Percentiles rank a stretch among this genome's conserved stretches.
Evolutionary conservation across 2,329 filamentous ascomycete genomes (phyloP).

Genomic region (Penicillium sp.): DNA sequence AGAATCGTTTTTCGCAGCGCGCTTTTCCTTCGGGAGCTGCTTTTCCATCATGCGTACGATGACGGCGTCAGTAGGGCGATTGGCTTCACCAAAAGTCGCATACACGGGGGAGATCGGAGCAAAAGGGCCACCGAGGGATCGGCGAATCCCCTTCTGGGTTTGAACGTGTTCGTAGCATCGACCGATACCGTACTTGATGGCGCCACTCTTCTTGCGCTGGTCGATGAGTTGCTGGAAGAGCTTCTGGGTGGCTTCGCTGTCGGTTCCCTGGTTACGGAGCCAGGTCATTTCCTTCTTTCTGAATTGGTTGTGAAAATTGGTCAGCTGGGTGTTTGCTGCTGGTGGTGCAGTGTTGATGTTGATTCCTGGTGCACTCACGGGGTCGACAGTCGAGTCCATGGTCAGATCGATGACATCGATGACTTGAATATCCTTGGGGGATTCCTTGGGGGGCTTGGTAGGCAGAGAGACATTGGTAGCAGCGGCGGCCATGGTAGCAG

Average conservation of each 20-base stretch:
- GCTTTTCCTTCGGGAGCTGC: no score
- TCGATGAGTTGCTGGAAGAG: constrained; percentile 3
- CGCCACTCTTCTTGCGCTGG: neutral
- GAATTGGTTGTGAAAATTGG: constrained; percentile 25
- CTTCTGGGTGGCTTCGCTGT: neutral
- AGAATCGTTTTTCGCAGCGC: no score
- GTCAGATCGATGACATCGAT: constrained; percentile 14
- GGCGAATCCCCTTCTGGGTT: constrained; percentile 5
- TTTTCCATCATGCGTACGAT: neutral
- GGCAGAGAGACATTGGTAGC: neutral
- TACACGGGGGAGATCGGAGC: neutral
- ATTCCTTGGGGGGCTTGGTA: constrained; percentile 8
- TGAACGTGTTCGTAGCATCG: neutral
- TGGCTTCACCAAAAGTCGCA: neutral
- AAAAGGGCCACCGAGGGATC: neutral
- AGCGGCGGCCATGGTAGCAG: no score
- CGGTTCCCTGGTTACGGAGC: constrained; percentile 19
- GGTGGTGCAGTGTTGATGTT: neutral
- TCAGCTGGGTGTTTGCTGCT: constrained; percentile 1
- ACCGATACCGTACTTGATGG: neutral
- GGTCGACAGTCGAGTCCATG: neutral
- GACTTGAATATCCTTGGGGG: neutral
- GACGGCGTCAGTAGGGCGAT: neutral
- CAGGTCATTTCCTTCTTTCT: constrained; percentile 33
- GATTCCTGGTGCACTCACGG: no score